Percentiles rank a stretch among this genome's conserved stretches.
phyloP scores from a whole-genome alignment of 352 stramenopile species.

The Phytophthora pseudosyringae region DNA sequence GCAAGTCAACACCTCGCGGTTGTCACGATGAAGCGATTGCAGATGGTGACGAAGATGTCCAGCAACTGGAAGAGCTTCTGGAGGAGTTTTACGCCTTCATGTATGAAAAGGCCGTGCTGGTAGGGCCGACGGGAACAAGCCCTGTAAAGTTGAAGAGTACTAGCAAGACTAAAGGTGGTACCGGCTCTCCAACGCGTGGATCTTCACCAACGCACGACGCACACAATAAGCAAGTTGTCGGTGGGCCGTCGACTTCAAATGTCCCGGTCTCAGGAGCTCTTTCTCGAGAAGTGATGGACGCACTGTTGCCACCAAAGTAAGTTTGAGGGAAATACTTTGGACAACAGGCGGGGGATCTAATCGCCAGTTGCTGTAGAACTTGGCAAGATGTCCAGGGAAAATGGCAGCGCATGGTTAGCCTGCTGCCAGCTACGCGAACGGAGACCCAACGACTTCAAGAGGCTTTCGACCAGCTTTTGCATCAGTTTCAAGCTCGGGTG shows the following conservation, averaged over 20 bases:
- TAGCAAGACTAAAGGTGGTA: conserved; percentile 22
- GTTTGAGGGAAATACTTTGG: background rate
- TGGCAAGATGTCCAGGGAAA: conserved; percentile 63
- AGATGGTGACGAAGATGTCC: conserved; percentile 20
- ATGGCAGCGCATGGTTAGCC: conserved; percentile 76
- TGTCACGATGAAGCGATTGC: background rate
- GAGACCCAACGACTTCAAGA: conserved; percentile 61
- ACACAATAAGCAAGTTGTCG: conserved; percentile 11
- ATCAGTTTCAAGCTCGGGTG: conserved; percentile 58
- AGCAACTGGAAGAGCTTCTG: conserved; percentile 45
- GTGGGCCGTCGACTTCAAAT: conserved; percentile 17
- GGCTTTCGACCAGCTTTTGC: conserved; percentile 50
- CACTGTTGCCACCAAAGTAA: conserved; percentile 74
- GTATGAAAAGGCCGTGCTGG: conserved; percentile 61
- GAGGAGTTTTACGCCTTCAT: conserved; percentile 68
- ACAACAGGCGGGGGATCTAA: background rate
- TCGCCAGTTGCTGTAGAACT: conserved; percentile 38
- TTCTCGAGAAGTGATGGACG: conserved; percentile 68
- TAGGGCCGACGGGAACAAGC: conserved; percentile 37
- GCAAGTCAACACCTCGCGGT: background rate
- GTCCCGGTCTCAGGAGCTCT: conserved; percentile 21
- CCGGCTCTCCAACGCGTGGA: conserved; percentile 17
- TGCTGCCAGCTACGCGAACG: conserved; percentile 43
- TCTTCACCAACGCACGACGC: conserved; percentile 31
- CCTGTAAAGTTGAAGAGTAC: conserved; percentile 30